Percentiles rank a stretch among this genome's conserved stretches.
phyloP scores from a whole-genome alignment of 768 basidiomycete species.

The Kwoniella pini region DNA sequence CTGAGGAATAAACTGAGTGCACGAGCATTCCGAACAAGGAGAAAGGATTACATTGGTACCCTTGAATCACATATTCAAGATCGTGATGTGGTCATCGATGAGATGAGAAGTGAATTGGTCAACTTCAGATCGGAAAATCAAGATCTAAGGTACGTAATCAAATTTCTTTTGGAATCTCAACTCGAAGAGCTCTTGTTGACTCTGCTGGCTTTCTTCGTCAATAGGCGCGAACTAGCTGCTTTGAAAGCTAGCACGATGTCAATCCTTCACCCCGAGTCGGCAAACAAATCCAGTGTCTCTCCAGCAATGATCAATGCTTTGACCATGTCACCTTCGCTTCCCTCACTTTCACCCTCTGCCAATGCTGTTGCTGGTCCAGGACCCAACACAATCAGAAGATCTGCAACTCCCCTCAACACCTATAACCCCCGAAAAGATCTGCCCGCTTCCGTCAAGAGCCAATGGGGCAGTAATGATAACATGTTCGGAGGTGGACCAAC shows the following conservation, averaged over 20 bases:
- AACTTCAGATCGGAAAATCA: constrained; percentile 76
- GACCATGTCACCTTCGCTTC: constrained; percentile 26
- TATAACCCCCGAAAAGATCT: constrained; percentile 56
- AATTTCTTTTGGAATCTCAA: constrained; percentile 15
- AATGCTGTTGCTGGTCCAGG: constrained; percentile 27
- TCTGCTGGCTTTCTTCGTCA: constrained; percentile 8
- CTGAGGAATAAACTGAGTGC: constrained; percentile 96
- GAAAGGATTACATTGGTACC: constrained; percentile 95
- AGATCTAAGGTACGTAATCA: constrained; percentile 60
- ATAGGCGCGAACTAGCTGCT: constrained; percentile 54
- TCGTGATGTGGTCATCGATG: constrained; percentile 84
- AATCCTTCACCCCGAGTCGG: constrained; percentile 42
- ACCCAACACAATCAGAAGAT: constrained; percentile 30
- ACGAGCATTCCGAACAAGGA: constrained; percentile 86
- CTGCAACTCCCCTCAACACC: constrained; percentile 26
- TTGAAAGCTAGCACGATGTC: constrained; percentile 54
- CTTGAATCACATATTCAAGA: constrained; percentile 92
- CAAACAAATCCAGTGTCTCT: constrained; percentile 26
- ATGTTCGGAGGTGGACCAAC: constrained; percentile 63
- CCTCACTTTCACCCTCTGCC: constrained; percentile 7
- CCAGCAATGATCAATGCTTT: constrained; percentile 33
- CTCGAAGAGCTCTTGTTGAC: not conserved
- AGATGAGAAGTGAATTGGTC: constrained; percentile 80
- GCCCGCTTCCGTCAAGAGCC: constrained; percentile 56
- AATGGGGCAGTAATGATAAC: constrained; percentile 68